A percentile compares a stretch with the other conserved stretches of the same genome.
Evolutionary conservation across 1,139 yeast genomes (phyloP).

Genomic region (Hemisphaericaspora xylanilytica): DNA sequence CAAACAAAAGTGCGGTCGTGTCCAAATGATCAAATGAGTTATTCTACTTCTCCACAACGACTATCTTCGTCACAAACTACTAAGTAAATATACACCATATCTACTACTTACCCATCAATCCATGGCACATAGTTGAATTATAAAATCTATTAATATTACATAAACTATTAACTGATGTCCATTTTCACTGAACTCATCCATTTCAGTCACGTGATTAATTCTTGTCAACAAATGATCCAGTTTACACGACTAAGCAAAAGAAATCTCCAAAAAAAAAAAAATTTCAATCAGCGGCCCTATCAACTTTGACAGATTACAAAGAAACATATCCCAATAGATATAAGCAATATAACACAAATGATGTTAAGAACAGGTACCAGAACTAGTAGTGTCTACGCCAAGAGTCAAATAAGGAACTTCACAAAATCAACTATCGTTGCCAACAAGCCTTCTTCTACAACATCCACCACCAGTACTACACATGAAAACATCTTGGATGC

Average conservation of each 20-base stretch:
- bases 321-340: neutral
- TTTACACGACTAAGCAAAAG: too few relatives aligned
- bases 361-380: neutral
- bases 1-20: too few relatives aligned
- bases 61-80: too few relatives aligned
- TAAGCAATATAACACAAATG: neutral
- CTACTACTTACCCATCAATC: too few relatives aligned
- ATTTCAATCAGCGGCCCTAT: neutral
- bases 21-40: too few relatives aligned
- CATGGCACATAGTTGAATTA: too few relatives aligned
- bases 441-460: neutral
- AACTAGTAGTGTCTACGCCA: neutral
- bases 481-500: slow-evolving; percentile 24
- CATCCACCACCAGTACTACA: slow-evolving; percentile 8
- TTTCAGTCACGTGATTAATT: neutral
- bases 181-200: too few relatives aligned
- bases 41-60: too few relatives aligned
- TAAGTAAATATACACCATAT: too few relatives aligned
- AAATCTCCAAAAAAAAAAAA: neutral
- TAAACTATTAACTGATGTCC: too few relatives aligned
- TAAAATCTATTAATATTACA: too few relatives aligned
- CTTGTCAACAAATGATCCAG: too few relatives aligned
- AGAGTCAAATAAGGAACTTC: neutral
- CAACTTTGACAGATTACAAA: neutral
- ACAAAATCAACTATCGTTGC: neutral